Percentiles rank a stretch among this genome's conserved stretches.
These are phyloP conservation scores for Ogataea neopini DNA, from an alignment of 805 yeast species.

Conservation along the genomic window DNA sequence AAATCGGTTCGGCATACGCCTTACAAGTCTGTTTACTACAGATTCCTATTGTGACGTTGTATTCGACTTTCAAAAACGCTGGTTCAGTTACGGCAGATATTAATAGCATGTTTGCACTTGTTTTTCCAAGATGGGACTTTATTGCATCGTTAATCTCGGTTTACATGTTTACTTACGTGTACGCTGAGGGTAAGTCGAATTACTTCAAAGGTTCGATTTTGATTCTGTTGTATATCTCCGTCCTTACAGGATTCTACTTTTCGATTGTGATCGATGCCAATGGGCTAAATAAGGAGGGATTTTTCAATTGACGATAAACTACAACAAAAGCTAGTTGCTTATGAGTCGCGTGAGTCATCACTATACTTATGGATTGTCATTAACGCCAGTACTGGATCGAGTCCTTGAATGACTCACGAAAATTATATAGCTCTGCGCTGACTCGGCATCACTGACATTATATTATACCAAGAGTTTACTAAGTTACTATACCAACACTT, in stretches of 20 bases:
- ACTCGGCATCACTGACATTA: no score
- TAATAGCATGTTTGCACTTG: conserved; percentile 65
- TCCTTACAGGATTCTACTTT: conserved; percentile 79
- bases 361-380: no score
- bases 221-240: conserved; percentile 73
- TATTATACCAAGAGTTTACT: no score
- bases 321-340: no score
- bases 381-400: no score
- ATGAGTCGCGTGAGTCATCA: no score
- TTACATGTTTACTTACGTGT: conserved; percentile 85
- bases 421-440: no score
- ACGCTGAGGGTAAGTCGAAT: conserved; percentile 95
- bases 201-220: conserved; percentile 93
- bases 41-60: conserved; percentile 85
- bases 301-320: no score
- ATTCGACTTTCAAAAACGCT: conserved; percentile 53
- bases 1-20: conserved; percentile 97
- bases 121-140: conserved; percentile 96
- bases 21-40: conserved; percentile 92
- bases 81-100: conserved; percentile 35
- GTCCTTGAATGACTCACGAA: no score
- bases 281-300: conserved; percentile 11
- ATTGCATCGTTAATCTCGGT: conserved; percentile 83
- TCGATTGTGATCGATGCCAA: conserved; percentile 42
- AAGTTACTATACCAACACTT: no score